Percentiles rank a stretch among this genome's conserved stretches.
Conservation (phyloP, 2,329 filamentous ascomycete species). For the Ophiostoma populinum region DNA sequence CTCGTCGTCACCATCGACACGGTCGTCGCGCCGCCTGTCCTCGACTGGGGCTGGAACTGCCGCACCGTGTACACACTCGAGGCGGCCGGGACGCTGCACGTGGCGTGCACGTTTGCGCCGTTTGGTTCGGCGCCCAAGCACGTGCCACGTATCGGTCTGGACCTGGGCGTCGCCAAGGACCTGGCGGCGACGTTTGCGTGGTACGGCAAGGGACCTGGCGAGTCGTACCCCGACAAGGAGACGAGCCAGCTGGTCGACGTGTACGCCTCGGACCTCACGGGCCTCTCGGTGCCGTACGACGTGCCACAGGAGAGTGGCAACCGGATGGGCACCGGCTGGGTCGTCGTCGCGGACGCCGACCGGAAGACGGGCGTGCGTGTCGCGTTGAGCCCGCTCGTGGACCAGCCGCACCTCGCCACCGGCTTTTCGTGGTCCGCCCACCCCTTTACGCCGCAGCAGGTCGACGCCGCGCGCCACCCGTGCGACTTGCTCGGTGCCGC, state of each 20-base stretch:
- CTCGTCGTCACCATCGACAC: constrained; percentile 26
- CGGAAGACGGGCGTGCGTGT: background rate
- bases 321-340: constrained; percentile 40
- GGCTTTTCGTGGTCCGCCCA: constrained; percentile 38
- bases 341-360: constrained; percentile 15
- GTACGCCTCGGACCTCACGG: constrained; percentile 25
- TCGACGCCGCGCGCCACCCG: constrained; percentile 45
- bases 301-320: constrained; percentile 54
- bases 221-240: constrained; percentile 47
- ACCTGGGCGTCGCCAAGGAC: constrained; percentile 29
- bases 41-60: constrained; percentile 39
- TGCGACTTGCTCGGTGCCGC: constrained; percentile 38
- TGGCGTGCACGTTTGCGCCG: constrained; percentile 27
- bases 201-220: constrained; percentile 46
- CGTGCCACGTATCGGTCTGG: constrained; percentile 44
- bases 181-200: constrained; percentile 35
- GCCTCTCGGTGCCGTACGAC: constrained; percentile 42
- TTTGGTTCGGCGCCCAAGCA: constrained; percentile 33
- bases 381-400: background rate
- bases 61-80: constrained; percentile 20
- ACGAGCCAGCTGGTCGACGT: constrained; percentile 34
- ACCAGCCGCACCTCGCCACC: constrained; percentile 3
- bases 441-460: constrained; percentile 31
- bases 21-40: constrained; percentile 38
- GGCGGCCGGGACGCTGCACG: constrained; percentile 23